Base-by-base conservation (phyloP, 371 early-diverging fungal genomes). In the Dichotomocladium elegans region DNA sequence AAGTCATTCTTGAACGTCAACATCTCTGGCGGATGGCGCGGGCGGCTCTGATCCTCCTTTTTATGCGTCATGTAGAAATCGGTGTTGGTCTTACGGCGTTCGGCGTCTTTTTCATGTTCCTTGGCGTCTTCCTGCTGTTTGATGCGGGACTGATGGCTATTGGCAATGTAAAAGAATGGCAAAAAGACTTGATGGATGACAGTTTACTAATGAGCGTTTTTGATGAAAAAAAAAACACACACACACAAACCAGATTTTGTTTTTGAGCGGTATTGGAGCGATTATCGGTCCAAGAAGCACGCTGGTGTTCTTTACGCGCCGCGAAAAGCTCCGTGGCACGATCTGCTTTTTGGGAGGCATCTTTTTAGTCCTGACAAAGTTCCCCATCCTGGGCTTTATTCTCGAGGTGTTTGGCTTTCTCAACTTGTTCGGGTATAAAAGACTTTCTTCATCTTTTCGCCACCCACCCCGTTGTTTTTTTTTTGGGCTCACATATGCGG, bases 71-170 rank as follows among this genome's bases (percentile, higher is more conserved):
- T n/a, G 34, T 78, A 92, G 91, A 98, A 63, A 92, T 95, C 56
- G 98, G 98, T 59, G 96, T 94, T 19, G 97, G 94, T 5, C 67
- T 98, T 57, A 93, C 96, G 14, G 94, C 91, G n/a, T 92, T 92
- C 68, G 98, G 98, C n/a, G 61, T 89, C 25, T 86, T 92, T 53
- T 93, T 96, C 65, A 94, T 94, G 87, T 64, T 92, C 11, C 74
- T 96, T 58, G 98, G 98, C 30, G 87, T 96, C 24, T 50, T 95
- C 56, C 69, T 95, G 61, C 83, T 98, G 63, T 96, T 98, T 76
- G 97, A 98, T 66, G 88, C 88, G 8, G 98, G 97, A 9, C 73
- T 98, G 34, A 77, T 98, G 53, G 96, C 95, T 19, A 94, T 98
- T 51, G 98, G 98, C 61, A 96, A 98, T 67, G 94, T 95, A 85